Conservation (phyloP, 2,329 filamentous ascomycete species). For the Metarhizium robertsii region DNA sequence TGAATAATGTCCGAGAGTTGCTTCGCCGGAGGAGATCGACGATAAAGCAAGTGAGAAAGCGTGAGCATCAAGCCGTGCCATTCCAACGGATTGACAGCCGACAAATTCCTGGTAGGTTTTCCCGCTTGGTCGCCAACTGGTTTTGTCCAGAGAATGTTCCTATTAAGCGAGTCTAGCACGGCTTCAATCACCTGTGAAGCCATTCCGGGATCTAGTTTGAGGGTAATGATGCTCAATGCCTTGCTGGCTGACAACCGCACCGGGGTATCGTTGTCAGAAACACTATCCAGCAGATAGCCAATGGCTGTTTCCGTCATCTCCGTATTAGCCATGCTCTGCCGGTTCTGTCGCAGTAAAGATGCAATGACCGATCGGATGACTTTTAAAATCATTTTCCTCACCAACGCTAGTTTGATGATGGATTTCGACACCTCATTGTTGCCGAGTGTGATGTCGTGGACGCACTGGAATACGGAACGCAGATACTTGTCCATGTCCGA, state of each 20-base stretch:
- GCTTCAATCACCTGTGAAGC: constrained; percentile 80
- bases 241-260: constrained; percentile 89
- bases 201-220: constrained; percentile 73
- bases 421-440: constrained; percentile 37
- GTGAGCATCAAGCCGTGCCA: constrained; percentile 94
- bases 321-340: constrained; percentile 30
- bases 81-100: constrained; percentile 67
- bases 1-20: constrained; percentile 67
- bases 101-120: constrained; percentile 48
- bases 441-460: constrained; percentile 47
- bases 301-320: constrained; percentile 71
- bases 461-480: constrained; percentile 53
- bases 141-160: constrained; percentile 46
- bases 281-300: constrained; percentile 65
- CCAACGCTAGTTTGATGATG: constrained; percentile 65
- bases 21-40: constrained; percentile 63
- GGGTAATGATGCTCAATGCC: constrained; percentile 75
- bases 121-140: constrained; percentile 23
- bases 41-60: constrained; percentile 76
- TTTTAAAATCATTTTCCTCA: constrained; percentile 76
- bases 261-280: constrained; percentile 83
- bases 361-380: constrained; percentile 67
- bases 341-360: constrained; percentile 48
- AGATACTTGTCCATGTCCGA: constrained; percentile 65
- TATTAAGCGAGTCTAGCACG: constrained; percentile 60